Conservation (phyloP, 495 filamentous ascomycete genomes). For the Pyrenula aspistea region DNA sequence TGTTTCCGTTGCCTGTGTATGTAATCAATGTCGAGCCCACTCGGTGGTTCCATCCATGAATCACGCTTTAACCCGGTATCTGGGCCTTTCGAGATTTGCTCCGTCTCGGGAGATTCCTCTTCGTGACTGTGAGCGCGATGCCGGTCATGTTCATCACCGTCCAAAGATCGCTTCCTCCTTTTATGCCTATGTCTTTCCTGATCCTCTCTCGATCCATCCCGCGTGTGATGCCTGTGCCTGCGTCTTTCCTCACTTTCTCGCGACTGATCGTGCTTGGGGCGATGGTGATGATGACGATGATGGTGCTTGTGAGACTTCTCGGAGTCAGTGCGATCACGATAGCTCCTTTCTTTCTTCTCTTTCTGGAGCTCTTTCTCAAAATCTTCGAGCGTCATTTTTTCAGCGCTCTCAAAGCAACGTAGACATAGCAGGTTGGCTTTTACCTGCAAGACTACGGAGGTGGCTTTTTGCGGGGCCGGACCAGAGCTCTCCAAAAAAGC, state of each 20-base stretch:
- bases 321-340: slow-evolving; percentile 26
- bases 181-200: slow-evolving; percentile 41
- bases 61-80: slow-evolving; percentile 45
- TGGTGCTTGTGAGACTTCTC: slow-evolving; percentile 31
- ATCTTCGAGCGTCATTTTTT: slow-evolving; percentile 39
- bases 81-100: neutral
- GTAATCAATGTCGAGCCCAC: slow-evolving; percentile 72
- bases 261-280: slow-evolving; percentile 33
- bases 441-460: too few relatives aligned
- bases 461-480: neutral
- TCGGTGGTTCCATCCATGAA: slow-evolving; percentile 89
- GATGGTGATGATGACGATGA: slow-evolving; percentile 28
- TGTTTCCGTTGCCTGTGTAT: slow-evolving; percentile 46
- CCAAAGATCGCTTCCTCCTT: slow-evolving; percentile 23
- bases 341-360: slow-evolving; percentile 33
- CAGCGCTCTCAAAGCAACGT: neutral
- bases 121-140: slow-evolving; percentile 23
- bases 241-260: slow-evolving; percentile 27
- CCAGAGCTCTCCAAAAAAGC: neutral
- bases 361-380: slow-evolving; percentile 39
- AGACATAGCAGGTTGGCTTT: too few relatives aligned
- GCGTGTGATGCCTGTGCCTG: slow-evolving; percentile 14
- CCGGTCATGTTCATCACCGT: slow-evolving; percentile 23
- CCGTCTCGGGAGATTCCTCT: slow-evolving; percentile 10
- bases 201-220: slow-evolving; percentile 15